Base-by-base conservation (phyloP, 1,139 yeast genomes). In the Pichia kudriavzevii region DNA sequence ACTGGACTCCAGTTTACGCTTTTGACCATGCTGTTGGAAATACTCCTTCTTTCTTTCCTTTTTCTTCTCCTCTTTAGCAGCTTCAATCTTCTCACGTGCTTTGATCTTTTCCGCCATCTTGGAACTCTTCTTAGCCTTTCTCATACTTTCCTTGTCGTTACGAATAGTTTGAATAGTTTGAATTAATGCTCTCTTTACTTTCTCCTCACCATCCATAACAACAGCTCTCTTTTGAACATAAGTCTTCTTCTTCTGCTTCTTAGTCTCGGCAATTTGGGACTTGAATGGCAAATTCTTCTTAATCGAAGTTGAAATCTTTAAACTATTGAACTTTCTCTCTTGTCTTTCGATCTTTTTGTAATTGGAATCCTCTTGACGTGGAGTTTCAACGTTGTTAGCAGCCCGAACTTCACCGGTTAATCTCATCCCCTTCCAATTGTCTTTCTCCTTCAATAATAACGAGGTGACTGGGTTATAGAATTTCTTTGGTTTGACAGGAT, bases 381-480 rank as follows among this genome's bases (percentile, higher is more conserved):
- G 68, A 53, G 72, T 54, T 37, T 93, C 93, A 32, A 87, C 56
- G 19, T 72, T 73, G 47, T 72, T 60, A 22, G 73, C 94, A 19
- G 93, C 93, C 50, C 98, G 73, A 25, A 93, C 88, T 55, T 80
- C 81, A 39, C 98, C 98, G 0, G 96, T 91, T 43, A 88, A 67
- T 55, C 94, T 74, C 94, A 93, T 87, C 45, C 99, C 99, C 53
- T 73, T 74, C 99, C 99, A 93, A 53, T 83, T 83, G 22, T 70
- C 66, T 61, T 91, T 93, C 46, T 84, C 72, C 28, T 66, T 60
- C 40, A 85, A 60, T 49, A 93, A 67, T 51, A 88, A 66, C 1
- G 98, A 91, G 0, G 97, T 84, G 19, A 93, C 97, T 2, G 98
- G 98, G 55, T 91, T 93, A 62, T 91, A 93, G 60, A 85, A 91